A percentile compares a stretch with the other conserved stretches of the same genome.
phyloP scores from a whole-genome alignment of 257 asterid genomes.

The Solanum piurae region DNA sequence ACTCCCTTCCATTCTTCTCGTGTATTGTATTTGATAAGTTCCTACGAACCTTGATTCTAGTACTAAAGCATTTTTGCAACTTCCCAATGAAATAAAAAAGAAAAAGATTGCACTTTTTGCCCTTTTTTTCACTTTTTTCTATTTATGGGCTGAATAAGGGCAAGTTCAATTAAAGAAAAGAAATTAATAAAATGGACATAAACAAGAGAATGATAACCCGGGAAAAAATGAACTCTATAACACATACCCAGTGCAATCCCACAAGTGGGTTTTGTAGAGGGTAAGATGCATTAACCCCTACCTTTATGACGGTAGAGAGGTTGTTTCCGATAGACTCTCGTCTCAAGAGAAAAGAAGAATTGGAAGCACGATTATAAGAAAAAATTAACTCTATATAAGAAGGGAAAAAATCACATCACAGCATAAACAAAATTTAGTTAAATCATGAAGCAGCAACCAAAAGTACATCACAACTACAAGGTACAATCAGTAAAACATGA shows the following conservation, averaged over 20 bases:
- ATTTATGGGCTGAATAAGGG: neutral
- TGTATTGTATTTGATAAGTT: neutral
- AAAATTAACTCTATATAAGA: neutral
- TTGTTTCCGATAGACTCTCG: neutral
- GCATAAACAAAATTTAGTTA: neutral
- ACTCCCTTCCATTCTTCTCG: neutral
- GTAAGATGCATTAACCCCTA: neutral
- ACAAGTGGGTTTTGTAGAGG: neutral
- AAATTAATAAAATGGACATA: neutral
- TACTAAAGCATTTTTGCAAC: neutral
- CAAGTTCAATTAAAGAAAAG: neutral
- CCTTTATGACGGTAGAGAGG: neutral
- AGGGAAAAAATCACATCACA: neutral
- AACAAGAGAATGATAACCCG: neutral
- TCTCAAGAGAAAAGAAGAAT: neutral
- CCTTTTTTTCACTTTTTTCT: neutral
- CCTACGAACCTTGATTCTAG: neutral
- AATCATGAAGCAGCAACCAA: neutral
- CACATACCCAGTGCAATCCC: neutral
- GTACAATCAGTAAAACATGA: neutral
- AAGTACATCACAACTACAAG: neutral
- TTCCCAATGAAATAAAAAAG: neutral
- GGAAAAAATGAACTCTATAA: neutral
- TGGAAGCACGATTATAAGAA: neutral
- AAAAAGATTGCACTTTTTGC: neutral